Conservation (phyloP, 1,139 yeast genomes). For the Pichia sp. region DNA sequence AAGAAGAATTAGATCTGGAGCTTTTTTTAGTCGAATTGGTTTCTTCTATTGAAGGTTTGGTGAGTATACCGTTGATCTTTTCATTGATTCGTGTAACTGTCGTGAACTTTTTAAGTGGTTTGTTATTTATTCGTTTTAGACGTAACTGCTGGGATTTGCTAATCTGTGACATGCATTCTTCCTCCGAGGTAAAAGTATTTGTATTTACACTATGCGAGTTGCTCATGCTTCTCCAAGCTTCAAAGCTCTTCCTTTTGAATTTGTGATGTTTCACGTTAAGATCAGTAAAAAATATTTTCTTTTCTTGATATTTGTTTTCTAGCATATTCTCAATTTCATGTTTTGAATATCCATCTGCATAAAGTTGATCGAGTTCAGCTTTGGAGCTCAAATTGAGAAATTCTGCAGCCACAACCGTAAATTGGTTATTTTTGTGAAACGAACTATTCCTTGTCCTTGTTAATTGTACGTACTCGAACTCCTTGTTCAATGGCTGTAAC, state of each 20-base stretch:
- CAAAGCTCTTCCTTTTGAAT: slow-evolving; percentile 29
- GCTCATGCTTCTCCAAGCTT: slow-evolving; percentile 16
- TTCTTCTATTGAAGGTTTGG: neutral
- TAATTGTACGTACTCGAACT: slow-evolving; percentile 17
- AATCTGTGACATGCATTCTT: slow-evolving; percentile 9
- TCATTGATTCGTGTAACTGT: neutral
- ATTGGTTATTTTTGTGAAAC: slow-evolving; percentile 32
- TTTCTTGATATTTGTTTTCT: slow-evolving; percentile 27
- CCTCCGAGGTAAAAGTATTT: slow-evolving; percentile 14
- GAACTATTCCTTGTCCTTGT: slow-evolving; percentile 23
- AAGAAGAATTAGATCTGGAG: too few relatives aligned
- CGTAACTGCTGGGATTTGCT: slow-evolving; percentile 5
- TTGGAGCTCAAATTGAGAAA: slow-evolving; percentile 27
- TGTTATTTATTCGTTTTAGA: slow-evolving; percentile 10
- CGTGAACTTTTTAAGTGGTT: neutral
- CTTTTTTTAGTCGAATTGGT: neutral
- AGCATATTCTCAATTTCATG: slow-evolving; percentile 27
- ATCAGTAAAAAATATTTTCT: slow-evolving; percentile 26
- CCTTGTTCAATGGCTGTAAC: slow-evolving; percentile 21
- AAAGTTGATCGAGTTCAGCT: slow-evolving; percentile 24
- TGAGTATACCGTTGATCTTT: neutral
- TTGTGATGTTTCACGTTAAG: slow-evolving; percentile 26
- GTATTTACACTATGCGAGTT: slow-evolving; percentile 6
- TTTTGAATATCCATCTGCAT: slow-evolving; percentile 23
- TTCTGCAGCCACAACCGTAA: slow-evolving; percentile 32